Evolutionary conservation across 306 rosid species (phyloP).

Genomic region (Malus sylvestris): DNA sequence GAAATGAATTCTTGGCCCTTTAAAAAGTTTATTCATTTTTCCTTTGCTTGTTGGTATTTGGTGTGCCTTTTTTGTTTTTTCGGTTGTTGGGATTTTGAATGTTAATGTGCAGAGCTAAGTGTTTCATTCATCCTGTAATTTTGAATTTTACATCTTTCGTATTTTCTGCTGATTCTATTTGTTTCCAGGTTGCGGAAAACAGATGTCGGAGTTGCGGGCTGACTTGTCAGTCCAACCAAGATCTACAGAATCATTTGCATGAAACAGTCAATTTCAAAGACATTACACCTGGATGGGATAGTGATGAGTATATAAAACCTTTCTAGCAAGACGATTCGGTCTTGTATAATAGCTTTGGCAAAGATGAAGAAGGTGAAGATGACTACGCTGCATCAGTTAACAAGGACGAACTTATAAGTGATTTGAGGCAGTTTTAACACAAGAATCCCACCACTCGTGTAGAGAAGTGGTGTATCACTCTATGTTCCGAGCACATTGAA

Average conservation of each 20-base stretch:
- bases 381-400: conserved; percentile 28
- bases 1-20: too few species aligned
- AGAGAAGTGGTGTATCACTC: too few species aligned
- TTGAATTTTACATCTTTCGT: too few species aligned
- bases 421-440: conserved; percentile 24
- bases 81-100: too few species aligned
- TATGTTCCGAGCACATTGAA: too few species aligned
- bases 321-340: conserved; percentile 65
- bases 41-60: too few species aligned
- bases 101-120: too few species aligned
- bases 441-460: too few species aligned
- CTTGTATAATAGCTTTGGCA: conserved; percentile 68
- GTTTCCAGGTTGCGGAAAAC: conserved; percentile 54
- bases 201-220: conserved; percentile 80
- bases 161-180: background rate
- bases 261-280: conserved; percentile 29
- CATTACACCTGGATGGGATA: conserved; percentile 48
- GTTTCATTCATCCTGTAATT: too few species aligned
- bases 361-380: conserved; percentile 60
- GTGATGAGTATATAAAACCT: conserved; percentile 67
- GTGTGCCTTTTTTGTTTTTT: too few species aligned
- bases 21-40: too few species aligned
- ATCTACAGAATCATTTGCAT: conserved; percentile 63
- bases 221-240: background rate
- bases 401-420: conserved; percentile 40